phyloP scores from a whole-genome alignment of 2,329 filamentous ascomycete species.

The Microdochium trichocladiopsis region DNA sequence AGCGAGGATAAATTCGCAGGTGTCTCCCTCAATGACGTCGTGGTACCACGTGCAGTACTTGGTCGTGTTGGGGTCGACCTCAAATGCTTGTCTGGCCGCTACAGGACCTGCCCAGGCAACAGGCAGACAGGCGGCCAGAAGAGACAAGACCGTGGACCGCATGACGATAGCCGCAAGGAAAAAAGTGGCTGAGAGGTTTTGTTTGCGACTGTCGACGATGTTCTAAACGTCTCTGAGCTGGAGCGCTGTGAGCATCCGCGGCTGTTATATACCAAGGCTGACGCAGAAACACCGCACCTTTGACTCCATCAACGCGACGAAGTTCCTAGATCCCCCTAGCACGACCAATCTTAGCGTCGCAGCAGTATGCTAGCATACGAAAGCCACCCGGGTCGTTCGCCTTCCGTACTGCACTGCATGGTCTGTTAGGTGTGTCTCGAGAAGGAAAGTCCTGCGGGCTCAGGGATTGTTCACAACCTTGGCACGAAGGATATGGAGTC shows the following conservation, averaged over 20 bases:
- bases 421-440: neutral
- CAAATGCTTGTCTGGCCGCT: neutral
- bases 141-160: neutral
- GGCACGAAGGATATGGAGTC: neutral
- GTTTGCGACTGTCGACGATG: neutral
- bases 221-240: neutral
- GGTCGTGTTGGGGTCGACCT: constrained; percentile 1
- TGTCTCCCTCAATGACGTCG: neutral
- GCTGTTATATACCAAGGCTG: neutral
- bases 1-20: neutral
- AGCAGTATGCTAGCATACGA: neutral
- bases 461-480: neutral
- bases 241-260: neutral
- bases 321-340: neutral
- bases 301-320: neutral
- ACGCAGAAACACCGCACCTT: neutral
- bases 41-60: constrained; percentile 1
- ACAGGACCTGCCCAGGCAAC: neutral
- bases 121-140: neutral
- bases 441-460: neutral
- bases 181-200: neutral
- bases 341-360: neutral
- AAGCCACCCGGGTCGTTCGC: neutral
- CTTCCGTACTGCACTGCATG: neutral
- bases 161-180: neutral